These are phyloP conservation scores for Coccomyxa sp. DNA, from an alignment of 139 green algal genomes.

Conservation along the genomic window DNA sequence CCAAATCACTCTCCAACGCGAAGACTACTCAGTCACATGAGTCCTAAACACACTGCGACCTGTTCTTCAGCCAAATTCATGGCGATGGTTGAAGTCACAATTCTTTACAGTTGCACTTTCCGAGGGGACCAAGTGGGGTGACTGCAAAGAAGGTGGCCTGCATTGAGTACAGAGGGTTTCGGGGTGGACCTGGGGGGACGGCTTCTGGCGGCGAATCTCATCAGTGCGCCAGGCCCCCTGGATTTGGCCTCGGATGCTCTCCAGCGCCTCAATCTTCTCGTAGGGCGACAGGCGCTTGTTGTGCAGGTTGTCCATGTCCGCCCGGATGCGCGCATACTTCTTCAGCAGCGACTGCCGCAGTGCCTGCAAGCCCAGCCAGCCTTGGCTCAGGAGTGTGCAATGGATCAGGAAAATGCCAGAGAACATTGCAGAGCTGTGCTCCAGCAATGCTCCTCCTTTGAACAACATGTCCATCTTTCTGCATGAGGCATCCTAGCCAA, in stretches of 20 bases:
- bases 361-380: constrained; percentile 40
- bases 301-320: constrained; percentile 73
- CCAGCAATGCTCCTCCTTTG: background rate
- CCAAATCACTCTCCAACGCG: too few species aligned
- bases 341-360: constrained; percentile 74
- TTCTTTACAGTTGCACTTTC: too few species aligned
- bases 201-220: constrained; percentile 88
- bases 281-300: constrained; percentile 74
- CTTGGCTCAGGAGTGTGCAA: background rate
- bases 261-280: constrained; percentile 73
- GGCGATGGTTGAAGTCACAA: too few species aligned
- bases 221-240: constrained; percentile 91
- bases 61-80: too few species aligned
- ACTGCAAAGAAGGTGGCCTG: too few species aligned
- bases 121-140: too few species aligned
- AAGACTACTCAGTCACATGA: too few species aligned
- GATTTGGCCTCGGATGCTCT: constrained; percentile 66
- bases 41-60: too few species aligned
- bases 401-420: background rate
- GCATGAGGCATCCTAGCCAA: background rate
- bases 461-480: background rate
- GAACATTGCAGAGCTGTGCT: background rate
- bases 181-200: constrained; percentile 68
- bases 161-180: too few species aligned
- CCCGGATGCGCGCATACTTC: constrained; percentile 70